Evolutionary conservation across 2,329 filamentous ascomycete genomes (phyloP).

Genomic region (Teratosphaeria nubilosa): DNA sequence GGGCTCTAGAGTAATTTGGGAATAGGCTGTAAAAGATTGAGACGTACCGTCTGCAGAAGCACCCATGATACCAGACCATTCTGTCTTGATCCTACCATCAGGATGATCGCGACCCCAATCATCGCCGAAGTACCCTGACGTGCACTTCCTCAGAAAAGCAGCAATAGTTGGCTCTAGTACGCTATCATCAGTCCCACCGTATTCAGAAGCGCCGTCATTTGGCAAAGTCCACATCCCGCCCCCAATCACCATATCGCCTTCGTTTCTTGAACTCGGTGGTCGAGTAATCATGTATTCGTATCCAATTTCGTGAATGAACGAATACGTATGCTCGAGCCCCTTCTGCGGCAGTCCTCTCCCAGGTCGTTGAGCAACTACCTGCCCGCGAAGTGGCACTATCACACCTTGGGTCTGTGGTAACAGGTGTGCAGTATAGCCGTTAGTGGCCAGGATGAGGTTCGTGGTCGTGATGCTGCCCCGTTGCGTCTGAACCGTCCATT

Average conservation of each 20-base stretch:
- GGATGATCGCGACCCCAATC: constrained; percentile 27
- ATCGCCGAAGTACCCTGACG: constrained; percentile 43
- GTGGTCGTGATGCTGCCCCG: constrained; percentile 17
- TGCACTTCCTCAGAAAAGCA: constrained; percentile 35
- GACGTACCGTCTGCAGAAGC: constrained; percentile 34
- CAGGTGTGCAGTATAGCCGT: constrained; percentile 19
- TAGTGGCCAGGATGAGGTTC: constrained; percentile 21
- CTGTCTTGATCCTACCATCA: constrained; percentile 24
- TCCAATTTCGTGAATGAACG: constrained; percentile 49
- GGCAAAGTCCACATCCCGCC: constrained; percentile 42
- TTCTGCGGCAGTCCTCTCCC: constrained; percentile 26
- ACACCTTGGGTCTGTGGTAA: constrained; percentile 13
- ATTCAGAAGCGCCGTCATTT: constrained; percentile 38
- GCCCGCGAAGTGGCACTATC: constrained; percentile 32
- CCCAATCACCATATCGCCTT: constrained; percentile 51
- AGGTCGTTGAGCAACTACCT: constrained; percentile 30
- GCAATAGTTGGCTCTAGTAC: constrained; percentile 42
- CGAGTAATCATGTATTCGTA: constrained; percentile 60
- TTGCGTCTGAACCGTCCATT: constrained; percentile 13
- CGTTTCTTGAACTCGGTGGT: constrained; percentile 33
- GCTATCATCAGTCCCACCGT: constrained; percentile 48
- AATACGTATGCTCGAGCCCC: constrained; percentile 45
- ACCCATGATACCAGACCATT: constrained; percentile 45
- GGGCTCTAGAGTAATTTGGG: background rate
- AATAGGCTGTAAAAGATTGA: background rate